phyloP scores from a whole-genome alignment of 345 rosid species.

The Corymbia maculata region DNA sequence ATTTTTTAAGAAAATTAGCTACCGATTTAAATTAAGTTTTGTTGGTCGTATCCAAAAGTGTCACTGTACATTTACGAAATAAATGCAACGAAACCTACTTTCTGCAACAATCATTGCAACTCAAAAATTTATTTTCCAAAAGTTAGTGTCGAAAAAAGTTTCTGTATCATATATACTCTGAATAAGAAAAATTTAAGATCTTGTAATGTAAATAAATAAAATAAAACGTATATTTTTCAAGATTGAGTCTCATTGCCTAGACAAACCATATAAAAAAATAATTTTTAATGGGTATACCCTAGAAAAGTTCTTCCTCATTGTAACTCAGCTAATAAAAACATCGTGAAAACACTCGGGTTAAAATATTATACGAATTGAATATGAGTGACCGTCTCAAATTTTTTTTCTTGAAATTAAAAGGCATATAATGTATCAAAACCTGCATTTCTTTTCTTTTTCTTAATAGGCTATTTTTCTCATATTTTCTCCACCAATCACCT shows the following conservation, averaged over 20 bases:
- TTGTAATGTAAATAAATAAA: too few species aligned
- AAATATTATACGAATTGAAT: not conserved
- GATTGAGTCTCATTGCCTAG: not conserved
- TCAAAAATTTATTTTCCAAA: not conserved
- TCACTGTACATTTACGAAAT: not conserved
- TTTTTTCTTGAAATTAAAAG: not conserved
- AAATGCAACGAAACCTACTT: not conserved
- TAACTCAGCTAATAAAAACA: not conserved
- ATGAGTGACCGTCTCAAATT: not conserved
- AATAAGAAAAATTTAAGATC: not conserved
- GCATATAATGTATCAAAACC: not conserved
- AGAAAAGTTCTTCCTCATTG: not conserved
- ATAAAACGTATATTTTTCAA: not conserved
- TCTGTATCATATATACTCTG: too few species aligned
- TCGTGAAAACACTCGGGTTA: not conserved
- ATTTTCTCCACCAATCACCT: not conserved
- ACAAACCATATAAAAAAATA: too few species aligned
- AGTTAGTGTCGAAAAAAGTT: not conserved
- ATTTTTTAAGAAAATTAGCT: too few species aligned
- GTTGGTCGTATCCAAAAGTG: not conserved
- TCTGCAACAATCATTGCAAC: not conserved
- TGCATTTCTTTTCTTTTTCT: not conserved
- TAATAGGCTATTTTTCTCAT: not conserved
- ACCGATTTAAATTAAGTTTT: not conserved
- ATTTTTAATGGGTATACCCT: not conserved